phyloP scores from a whole-genome alignment of 495 filamentous ascomycete species.

The Xylona heveae region DNA sequence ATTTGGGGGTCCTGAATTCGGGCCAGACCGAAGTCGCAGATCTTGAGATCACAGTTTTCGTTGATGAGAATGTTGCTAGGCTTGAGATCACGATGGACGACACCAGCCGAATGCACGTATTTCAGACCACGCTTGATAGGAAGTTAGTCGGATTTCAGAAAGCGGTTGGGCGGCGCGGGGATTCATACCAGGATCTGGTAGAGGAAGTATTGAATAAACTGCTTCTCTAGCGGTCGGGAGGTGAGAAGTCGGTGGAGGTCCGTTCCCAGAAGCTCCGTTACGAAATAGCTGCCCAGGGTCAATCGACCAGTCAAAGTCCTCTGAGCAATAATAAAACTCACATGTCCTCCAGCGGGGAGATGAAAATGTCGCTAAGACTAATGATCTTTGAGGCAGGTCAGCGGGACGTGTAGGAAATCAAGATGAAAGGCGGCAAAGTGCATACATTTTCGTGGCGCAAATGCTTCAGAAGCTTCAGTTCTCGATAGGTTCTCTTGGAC shows the following conservation, averaged over 20 bases:
- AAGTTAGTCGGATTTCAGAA: slow-evolving; percentile 14
- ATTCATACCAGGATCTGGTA: slow-evolving; percentile 79
- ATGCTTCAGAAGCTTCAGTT: slow-evolving; percentile 94
- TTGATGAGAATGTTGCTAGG: slow-evolving; percentile 98
- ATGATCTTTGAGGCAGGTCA: slow-evolving; percentile 51
- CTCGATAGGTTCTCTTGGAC: slow-evolving; percentile 91
- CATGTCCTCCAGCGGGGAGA: slow-evolving; percentile 97
- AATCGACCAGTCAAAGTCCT: slow-evolving; percentile 7
- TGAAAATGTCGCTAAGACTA: slow-evolving; percentile 97
- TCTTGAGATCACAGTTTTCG: slow-evolving; percentile 98
- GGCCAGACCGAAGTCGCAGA: slow-evolving; percentile 94
- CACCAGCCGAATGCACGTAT: slow-evolving; percentile 96
- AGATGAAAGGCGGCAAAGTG: slow-evolving; percentile 3
- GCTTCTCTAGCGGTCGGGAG: slow-evolving; percentile 89
- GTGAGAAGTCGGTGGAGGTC: slow-evolving; percentile 91
- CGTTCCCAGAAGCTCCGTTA: slow-evolving; percentile 92
- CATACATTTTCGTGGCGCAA: slow-evolving; percentile 88
- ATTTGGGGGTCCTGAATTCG: slow-evolving; percentile 99
- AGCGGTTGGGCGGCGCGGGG: neutral
- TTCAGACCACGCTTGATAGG: slow-evolving; percentile 70
- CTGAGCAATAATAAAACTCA: slow-evolving; percentile 24
- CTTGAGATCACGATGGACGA: slow-evolving; percentile 93
- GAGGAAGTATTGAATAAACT: slow-evolving; percentile 98
- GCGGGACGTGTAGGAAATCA: slow-evolving; percentile 8
- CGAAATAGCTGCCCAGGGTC: slow-evolving; percentile 53